These are phyloP conservation scores for Wickerhamiella sergipiensis DNA, from an alignment of 805 yeast genomes.

Conservation along the genomic window DNA sequence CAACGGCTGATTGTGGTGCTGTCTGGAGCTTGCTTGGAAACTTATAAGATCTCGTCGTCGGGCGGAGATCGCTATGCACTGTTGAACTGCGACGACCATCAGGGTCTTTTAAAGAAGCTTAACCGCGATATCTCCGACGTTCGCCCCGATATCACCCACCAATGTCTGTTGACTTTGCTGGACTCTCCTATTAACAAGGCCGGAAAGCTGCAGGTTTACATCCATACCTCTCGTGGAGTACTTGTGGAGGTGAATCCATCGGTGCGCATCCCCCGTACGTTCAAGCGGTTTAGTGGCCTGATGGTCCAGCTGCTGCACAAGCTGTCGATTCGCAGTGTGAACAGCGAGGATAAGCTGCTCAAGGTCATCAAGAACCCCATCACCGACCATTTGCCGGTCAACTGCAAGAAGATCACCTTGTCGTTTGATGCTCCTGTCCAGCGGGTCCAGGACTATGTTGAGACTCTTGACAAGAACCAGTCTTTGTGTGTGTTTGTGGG, in stretches of 20 bases:
- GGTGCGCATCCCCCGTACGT: slow-evolving; percentile 95
- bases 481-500: slow-evolving; percentile 97
- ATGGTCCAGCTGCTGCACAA: slow-evolving; percentile 95
- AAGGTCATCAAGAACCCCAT: slow-evolving; percentile 95
- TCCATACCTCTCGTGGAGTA: slow-evolving; percentile 90
- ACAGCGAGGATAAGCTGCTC: slow-evolving; percentile 85
- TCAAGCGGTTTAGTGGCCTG: slow-evolving; percentile 91
- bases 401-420: slow-evolving; percentile 84
- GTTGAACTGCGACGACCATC: slow-evolving; percentile 96
- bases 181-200: slow-evolving; percentile 99
- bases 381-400: slow-evolving; percentile 91
- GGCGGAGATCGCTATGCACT: slow-evolving; percentile 89
- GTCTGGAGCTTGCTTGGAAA: slow-evolving; percentile 89
- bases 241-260: slow-evolving; percentile 90
- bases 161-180: slow-evolving; percentile 80
- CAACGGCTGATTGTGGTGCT: slow-evolving; percentile 87
- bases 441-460: slow-evolving; percentile 78
- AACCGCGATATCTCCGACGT: slow-evolving; percentile 97
- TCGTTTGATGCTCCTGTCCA: slow-evolving; percentile 84
- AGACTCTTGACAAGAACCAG: slow-evolving; percentile 70
- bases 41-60: slow-evolving; percentile 67
- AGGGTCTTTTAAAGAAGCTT: slow-evolving; percentile 87
- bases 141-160: slow-evolving; percentile 98
- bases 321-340: slow-evolving; percentile 83
- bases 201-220: slow-evolving; percentile 90